Evolutionary conservation across 257 asterid genomes (phyloP), one percentile per base, ranked within the genome.

Genomic region (Ilex asprella): DNA sequence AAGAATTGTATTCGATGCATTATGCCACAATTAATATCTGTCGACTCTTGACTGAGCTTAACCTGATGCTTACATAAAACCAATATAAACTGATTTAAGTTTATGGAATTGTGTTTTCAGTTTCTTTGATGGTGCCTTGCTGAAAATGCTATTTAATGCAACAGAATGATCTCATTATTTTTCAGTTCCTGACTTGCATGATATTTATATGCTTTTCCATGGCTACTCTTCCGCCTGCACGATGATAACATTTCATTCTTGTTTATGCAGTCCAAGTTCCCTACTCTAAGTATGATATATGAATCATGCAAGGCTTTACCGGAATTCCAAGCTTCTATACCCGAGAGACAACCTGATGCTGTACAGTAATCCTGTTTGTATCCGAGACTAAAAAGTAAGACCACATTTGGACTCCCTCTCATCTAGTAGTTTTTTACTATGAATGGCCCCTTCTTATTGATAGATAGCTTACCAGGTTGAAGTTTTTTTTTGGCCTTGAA

Each of bases 281-380:
- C 89, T 2, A 70, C 66, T 57, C 65, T 88, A 73, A 56, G 62
- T 49, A 72, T 46, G 53, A 66, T 83, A 68, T 78, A 76, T 50
- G 73, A 78, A 41, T 69, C 94, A 1, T 81, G 77, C 78, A 64
- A 60, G 58, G 73, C 62, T 0, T 76, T 83, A 70, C 87, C 89
- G n/a, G 89, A 82, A 66, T 85, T 83, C 63, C 80, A 69, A 61
- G 83, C 91, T 64, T 83, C 96, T 60, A 9, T 60, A 53, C 96
- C 96, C 4, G 81, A 76, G 16, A 70, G 69, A 67, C 96, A 88
- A 64, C 94, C 94, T 31, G 96, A 85, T 66, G 96, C 91, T 6
- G 57, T 55, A 68, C 53, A 58, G 53, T 73, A 64, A 75, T 60
- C 32, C 10, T 50, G 30, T 15, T 58, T 44, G 14, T 54, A 12